Evolutionary conservation across 2,329 filamentous ascomycete species (phyloP), one percentile per base, ranked within the genome.

Genomic region (Cladophialophora carrionii): DNA sequence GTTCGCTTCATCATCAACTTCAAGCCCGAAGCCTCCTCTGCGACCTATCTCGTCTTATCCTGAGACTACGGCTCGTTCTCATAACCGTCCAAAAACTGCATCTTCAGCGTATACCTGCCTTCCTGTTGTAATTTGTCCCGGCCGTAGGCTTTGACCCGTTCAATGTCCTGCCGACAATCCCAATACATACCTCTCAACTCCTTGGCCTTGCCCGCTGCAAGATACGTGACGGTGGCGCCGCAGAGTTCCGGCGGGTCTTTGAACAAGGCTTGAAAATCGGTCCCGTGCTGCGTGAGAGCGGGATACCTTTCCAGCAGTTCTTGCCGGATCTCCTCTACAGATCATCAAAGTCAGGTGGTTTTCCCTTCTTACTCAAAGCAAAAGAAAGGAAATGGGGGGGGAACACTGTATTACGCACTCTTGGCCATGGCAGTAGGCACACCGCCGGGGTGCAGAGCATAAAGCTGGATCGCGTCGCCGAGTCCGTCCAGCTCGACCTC

Each of bases 161-260:
- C 60, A 20, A 68, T 37, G 41, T 68, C 66, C 57, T 68, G 66
- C 46, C 66, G 46, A 43, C 66, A 68, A 46, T 68, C 66, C 31
- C 62, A 58, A 34, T 66, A 68, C 51, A 66, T 46, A 5, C 66
- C 66, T 22, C 66, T 51, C 8, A 68, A 24, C 26, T 66, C 66
- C 49, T 68, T 68, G 5, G 63, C 66, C 22, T 57, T 55, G 5
- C 66, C 66, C 3, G 63, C 34, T 2, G 63, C 66, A 4, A 68
- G 61, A 46, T 66, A 68, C 6, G 66, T 57, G 32, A 57, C 59
- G 1, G 64, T 66, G n/a, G 65, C 61, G 41, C 66, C 66, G 26
- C 66, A 68, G n/a, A 68, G 54, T 17, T 63, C 63, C 2, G 66
- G 66, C 4, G 60, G 60, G 12, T 68, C 66, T 17, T 64, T 66